phyloP scores from a whole-genome alignment of 345 rosid species.

The Microthlaspi erraticum region DNA sequence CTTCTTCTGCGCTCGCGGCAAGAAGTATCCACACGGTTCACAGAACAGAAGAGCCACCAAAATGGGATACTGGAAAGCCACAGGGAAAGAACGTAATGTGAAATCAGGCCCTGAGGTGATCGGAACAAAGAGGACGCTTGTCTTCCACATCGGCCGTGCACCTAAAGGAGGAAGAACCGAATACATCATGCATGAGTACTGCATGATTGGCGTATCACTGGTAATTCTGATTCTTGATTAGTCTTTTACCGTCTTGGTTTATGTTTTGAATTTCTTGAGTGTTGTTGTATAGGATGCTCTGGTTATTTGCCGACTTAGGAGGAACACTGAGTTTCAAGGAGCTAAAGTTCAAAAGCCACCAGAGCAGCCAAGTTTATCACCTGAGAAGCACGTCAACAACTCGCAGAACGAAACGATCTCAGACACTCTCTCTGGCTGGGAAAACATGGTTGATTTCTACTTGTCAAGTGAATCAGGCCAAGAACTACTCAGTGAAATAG shows the following conservation, averaged over 20 bases:
- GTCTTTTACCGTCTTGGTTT: neutral
- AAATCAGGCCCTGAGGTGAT: constrained; percentile 65
- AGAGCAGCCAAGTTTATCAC: constrained; percentile 16
- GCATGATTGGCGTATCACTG: constrained; percentile 66
- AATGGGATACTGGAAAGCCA: constrained; percentile 93
- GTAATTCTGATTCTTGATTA: constrained; percentile 41
- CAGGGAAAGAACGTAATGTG: constrained; percentile 87
- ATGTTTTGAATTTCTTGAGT: neutral
- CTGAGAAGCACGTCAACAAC: constrained; percentile 26
- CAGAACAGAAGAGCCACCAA: constrained; percentile 85
- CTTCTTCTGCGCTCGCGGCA: constrained; percentile 84
- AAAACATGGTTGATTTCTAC: constrained; percentile 40
- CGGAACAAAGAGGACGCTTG: constrained; percentile 91
- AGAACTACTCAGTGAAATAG: constrained; percentile 33
- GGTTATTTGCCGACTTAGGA: constrained; percentile 80
- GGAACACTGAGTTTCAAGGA: constrained; percentile 59
- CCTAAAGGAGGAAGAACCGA: constrained; percentile 89
- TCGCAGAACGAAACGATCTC: constrained; percentile 2
- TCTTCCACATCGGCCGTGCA: constrained; percentile 87
- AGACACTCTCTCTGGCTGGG: constrained; percentile 31
- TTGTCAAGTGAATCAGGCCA: constrained; percentile 42
- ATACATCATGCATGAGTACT: constrained; percentile 90
- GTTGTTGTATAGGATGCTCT: constrained; percentile 62
- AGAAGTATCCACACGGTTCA: constrained; percentile 87
- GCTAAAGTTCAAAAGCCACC: constrained; percentile 34